Conservation (phyloP, 148 eudicot species). For the Rhododendron ovatum region DNA sequence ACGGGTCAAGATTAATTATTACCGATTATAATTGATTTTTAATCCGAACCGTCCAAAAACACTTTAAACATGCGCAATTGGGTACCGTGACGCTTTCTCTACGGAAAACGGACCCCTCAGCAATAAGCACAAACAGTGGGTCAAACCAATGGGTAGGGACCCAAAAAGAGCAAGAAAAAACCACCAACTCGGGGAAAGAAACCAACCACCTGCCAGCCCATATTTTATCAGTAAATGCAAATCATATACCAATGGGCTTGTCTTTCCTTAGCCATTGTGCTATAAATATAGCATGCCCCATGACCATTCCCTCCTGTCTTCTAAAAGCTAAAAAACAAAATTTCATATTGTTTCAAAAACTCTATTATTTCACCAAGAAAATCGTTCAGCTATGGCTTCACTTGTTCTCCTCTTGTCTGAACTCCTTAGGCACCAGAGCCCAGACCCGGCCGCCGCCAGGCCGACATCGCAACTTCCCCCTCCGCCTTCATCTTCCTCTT, state of each 20-base stretch:
- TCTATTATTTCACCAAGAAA: background rate
- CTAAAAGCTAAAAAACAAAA: background rate
- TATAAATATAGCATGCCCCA: background rate
- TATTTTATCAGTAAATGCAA: background rate
- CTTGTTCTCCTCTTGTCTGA: constrained; percentile 40
- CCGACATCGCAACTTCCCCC: background rate
- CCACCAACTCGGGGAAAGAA: background rate
- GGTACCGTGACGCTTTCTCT: no score
- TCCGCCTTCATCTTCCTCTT: constrained; percentile 3
- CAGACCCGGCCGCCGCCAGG: background rate
- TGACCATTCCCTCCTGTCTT: background rate
- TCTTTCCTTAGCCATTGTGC: background rate
- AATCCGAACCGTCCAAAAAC: no score
- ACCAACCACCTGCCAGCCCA: background rate
- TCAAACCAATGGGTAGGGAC: background rate
- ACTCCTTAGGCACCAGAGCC: constrained; percentile 22
- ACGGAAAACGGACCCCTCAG: background rate
- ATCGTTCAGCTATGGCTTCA: constrained; percentile 32
- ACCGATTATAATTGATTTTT: no score
- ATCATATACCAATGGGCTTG: background rate
- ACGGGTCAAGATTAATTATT: no score
- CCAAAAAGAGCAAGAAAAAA: background rate
- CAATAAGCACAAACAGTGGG: background rate
- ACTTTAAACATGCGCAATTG: no score
- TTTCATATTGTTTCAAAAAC: background rate